Evolutionary conservation across 371 early-diverging fungal species (phyloP).

Genomic region (Rhizopus stolonifer): DNA sequence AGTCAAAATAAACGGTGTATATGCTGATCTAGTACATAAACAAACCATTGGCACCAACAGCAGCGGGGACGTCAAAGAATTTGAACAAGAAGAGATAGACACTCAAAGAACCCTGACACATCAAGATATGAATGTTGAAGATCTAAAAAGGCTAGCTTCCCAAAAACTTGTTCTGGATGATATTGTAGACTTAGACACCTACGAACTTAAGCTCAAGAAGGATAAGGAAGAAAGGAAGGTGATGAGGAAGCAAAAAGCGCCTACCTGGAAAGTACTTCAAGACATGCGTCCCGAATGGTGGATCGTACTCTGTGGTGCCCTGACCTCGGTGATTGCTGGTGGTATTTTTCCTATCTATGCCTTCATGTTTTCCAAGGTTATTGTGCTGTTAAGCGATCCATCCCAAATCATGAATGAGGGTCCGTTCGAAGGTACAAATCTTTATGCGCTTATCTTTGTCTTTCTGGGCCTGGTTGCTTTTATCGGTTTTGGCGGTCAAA

Average conservation of each 20-base stretch:
- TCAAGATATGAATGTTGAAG: too few relatives aligned
- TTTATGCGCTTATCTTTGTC: slow-evolving; percentile 74
- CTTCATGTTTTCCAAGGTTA: slow-evolving; percentile 9
- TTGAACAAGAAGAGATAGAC: not conserved
- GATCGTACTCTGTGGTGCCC: slow-evolving; percentile 30
- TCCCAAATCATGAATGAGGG: slow-evolving; percentile 43
- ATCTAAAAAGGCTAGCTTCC: too few relatives aligned
- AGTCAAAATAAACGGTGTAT: too few relatives aligned
- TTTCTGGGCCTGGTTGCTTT: slow-evolving; percentile 52
- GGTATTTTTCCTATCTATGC: slow-evolving; percentile 36
- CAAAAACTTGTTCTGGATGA: too few relatives aligned
- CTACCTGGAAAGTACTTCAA: slow-evolving; percentile 33
- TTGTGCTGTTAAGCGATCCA: slow-evolving; percentile 5
- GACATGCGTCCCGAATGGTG: slow-evolving; percentile 42
- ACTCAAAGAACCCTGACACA: not conserved
- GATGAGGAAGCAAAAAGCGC: slow-evolving; percentile 45
- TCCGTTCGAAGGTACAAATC: slow-evolving; percentile 52
- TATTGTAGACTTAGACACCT: too few relatives aligned
- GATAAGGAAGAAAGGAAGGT: slow-evolving; percentile 40
- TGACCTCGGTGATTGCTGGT: slow-evolving; percentile 59
- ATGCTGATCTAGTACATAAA: slow-evolving; percentile 52
- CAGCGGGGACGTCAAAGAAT: not conserved
- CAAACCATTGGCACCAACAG: slow-evolving; percentile 23
- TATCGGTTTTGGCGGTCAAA: slow-evolving; percentile 32
- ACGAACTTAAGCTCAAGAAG: too few relatives aligned